phyloP scores from a whole-genome alignment of 257 asterid species.

The Jacaranda copaia region DNA sequence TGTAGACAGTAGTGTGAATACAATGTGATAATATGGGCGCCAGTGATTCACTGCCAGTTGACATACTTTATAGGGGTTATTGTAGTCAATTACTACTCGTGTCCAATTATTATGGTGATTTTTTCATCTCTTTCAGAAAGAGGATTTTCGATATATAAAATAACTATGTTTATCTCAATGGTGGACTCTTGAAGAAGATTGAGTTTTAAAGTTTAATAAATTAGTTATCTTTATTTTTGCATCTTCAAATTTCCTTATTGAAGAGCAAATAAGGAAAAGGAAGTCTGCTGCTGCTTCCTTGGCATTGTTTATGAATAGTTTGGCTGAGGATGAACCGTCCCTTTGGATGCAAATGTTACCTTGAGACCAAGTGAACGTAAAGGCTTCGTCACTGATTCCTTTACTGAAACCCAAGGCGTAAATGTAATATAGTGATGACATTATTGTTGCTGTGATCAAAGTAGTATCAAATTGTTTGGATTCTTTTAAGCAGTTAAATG shows the following conservation, averaged over 20 bases:
- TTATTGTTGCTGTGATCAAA: no score
- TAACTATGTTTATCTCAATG: not conserved
- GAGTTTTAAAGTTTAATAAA: not conserved
- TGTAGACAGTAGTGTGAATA: not conserved
- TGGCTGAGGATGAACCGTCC: slow-evolving; percentile 8
- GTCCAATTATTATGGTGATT: slow-evolving; percentile 16
- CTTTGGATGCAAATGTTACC: not conserved
- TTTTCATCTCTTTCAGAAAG: not conserved
- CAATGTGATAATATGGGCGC: not conserved
- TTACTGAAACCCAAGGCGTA: slow-evolving; percentile 14
- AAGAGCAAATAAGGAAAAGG: not conserved
- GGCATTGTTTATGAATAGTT: not conserved
- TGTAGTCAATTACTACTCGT: not conserved
- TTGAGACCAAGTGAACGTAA: not conserved
- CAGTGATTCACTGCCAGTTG: not conserved
- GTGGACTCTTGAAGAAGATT: slow-evolving; percentile 1
- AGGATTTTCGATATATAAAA: not conserved
- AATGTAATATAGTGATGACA: not conserved
- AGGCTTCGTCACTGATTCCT: not conserved
- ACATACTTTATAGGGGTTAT: slow-evolving; percentile 1
- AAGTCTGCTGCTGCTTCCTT: slow-evolving; percentile 1
- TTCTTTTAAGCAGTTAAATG: not conserved
- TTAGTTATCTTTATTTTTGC: not conserved
- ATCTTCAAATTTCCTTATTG: slow-evolving; percentile 16
- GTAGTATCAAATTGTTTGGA: not conserved